phyloP scores from a whole-genome alignment of 2,329 filamentous ascomycete genomes.

The Teratosphaeria epicoccoides region DNA sequence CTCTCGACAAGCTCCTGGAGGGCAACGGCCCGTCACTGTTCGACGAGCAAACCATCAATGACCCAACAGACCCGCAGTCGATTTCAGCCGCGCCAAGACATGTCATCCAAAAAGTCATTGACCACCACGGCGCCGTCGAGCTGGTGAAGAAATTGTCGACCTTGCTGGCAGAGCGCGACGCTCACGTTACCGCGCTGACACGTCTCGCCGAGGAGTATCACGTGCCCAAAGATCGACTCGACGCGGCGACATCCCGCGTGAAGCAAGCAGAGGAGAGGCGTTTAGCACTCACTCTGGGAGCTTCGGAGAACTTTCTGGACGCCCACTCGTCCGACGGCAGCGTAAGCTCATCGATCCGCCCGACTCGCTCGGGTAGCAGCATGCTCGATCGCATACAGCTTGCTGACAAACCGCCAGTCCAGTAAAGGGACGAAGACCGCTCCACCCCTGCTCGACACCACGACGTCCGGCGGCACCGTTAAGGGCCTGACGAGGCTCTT shows the following conservation, averaged over 20 bases:
- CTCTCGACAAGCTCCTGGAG: constrained; percentile 21
- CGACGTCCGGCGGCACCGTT: constrained; percentile 6
- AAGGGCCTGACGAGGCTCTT: constrained; percentile 22
- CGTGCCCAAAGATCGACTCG: constrained; percentile 18
- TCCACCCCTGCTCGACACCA: background rate
- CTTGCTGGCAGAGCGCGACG: constrained; percentile 24
- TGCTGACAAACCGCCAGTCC: background rate
- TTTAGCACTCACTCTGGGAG: constrained; percentile 15
- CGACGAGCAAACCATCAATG: constrained; percentile 14
- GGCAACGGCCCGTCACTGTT: constrained; percentile 23
- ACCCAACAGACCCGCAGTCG: constrained; percentile 16
- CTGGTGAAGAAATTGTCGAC: constrained; percentile 20
- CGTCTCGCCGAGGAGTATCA: constrained; percentile 24
- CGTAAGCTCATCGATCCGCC: constrained; percentile 1
- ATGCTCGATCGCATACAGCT: background rate
- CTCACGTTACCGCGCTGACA: constrained; percentile 25
- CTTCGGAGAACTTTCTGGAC: constrained; percentile 13
- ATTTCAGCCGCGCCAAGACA: constrained; percentile 16
- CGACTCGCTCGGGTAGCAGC: background rate
- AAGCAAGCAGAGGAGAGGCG: constrained; percentile 21
- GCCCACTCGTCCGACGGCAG: constrained; percentile 6
- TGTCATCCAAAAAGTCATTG: constrained; percentile 18
- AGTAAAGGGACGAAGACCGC: background rate
- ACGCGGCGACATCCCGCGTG: constrained; percentile 17
- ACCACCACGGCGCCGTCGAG: constrained; percentile 21